Evolutionary conservation across 2,329 filamentous ascomycete species (phyloP), one percentile per base, ranked within the genome.

Genomic region (Botrytis byssoidea): DNA sequence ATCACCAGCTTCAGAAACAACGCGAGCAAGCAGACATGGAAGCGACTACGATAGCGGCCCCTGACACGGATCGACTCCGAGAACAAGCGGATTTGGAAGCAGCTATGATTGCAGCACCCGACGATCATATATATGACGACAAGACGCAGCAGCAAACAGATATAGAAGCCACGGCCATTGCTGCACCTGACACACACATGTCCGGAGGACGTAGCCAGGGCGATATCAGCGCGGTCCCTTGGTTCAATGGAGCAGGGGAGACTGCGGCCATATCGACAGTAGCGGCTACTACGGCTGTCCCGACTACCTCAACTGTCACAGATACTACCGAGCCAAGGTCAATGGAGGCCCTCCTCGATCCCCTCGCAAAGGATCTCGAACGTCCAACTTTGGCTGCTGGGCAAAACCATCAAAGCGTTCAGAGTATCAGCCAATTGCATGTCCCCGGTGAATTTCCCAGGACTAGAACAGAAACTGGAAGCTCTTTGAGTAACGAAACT

Each of bases 361-460:
- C 77, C 32, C 46, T 77, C 55, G 75, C 75, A 25, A 73, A 75
- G 22, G 77, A 76, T 25, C 29, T 60, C 40, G 35, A 48, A n/a
- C 70, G 77, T 59, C 79, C 79, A 35, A 63, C 70, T 18, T 70
- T 80, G 20, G 75, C 77, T 40, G 75, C 76, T 20, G 77, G 76
- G 25, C 76, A 78, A 51, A 79, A 77, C 48, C 77, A 80, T 72
- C 67, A 76, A 18, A 80, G 78, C 61, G 77, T 76, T 9, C 70
- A 75, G 59, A 80, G 77, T 63, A 78, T 81, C 46, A 78, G 76
- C 35, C 77, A 81, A 55, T 75, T 81, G 22, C 80, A 81, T 74
- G 76, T 81, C 59, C 80, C 80, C 4, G 80, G 80, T 4, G 80
- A 80, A 63, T 81, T 73, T 72, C 80, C 80, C 4, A 75, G 61